Evolutionary conservation across 2,329 filamentous ascomycete genomes (phyloP).

Genomic region (Cercospora citrullina): DNA sequence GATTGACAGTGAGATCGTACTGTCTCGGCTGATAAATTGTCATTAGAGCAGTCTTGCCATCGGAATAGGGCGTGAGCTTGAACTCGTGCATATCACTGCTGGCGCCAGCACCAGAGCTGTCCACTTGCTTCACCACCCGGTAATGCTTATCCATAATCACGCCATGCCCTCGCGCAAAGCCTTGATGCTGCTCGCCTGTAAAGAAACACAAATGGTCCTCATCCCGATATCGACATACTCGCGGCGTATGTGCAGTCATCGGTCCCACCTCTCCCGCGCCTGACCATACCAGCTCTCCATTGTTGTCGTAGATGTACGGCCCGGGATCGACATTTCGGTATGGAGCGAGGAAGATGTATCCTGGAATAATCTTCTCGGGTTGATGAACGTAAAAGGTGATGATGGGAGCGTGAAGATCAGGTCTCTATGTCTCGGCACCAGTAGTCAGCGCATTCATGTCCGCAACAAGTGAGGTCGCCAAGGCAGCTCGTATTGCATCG

Average conservation of each 20-base stretch:
- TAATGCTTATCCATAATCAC: constrained; percentile 55
- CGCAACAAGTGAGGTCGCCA: neutral
- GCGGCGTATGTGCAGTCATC: constrained; percentile 51
- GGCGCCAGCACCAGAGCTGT: constrained; percentile 42
- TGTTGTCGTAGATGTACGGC: constrained; percentile 55
- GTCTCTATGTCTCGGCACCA: constrained; percentile 34
- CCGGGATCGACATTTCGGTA: constrained; percentile 52
- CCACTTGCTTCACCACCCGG: constrained; percentile 51
- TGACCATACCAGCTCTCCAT: constrained; percentile 53
- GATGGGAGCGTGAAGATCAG: constrained; percentile 43
- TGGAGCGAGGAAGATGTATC: constrained; percentile 54
- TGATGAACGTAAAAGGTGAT: constrained; percentile 37
- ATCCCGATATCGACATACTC: constrained; percentile 52
- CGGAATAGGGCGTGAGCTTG: constrained; percentile 45
- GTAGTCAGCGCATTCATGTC: constrained; percentile 11
- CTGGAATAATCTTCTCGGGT: constrained; percentile 44
- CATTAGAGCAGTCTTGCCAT: constrained; percentile 44
- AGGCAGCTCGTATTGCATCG: neutral
- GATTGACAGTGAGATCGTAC: constrained; percentile 49
- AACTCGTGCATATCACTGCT: constrained; percentile 57
- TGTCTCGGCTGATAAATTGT: constrained; percentile 43
- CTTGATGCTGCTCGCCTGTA: constrained; percentile 53
- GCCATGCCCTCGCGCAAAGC: constrained; percentile 54
- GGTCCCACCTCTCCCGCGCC: constrained; percentile 53
- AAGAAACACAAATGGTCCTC: constrained; percentile 55